These are phyloP conservation scores for Candida tallmaniae DNA, from an alignment of 805 yeast species.

Conservation along the genomic window DNA sequence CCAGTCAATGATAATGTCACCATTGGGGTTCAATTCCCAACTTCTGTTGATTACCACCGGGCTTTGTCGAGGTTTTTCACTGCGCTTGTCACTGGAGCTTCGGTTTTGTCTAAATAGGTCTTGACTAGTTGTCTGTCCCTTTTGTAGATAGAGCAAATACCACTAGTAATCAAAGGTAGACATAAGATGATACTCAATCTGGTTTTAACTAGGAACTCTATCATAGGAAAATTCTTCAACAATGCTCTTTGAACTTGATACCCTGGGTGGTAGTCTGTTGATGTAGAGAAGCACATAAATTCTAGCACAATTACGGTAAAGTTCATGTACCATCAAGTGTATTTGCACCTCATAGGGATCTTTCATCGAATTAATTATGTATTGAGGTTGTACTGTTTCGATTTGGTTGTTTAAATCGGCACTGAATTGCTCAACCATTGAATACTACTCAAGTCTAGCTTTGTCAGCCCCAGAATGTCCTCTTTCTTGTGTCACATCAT, in stretches of 20 bases:
- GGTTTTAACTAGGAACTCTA: conserved; percentile 5
- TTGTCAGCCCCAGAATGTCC: no score
- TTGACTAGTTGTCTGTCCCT: conserved; percentile 17
- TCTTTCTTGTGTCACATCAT: no score
- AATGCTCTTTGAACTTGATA: conserved; percentile 4
- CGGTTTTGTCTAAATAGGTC: conserved; percentile 11
- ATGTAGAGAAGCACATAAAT: conserved; percentile 8
- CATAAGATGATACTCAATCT: conserved; percentile 14
- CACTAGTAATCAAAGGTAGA: conserved; percentile 20
- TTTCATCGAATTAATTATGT: no score
- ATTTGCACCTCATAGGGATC: no score
- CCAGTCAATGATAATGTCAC: conserved; percentile 18
- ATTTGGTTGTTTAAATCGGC: no score
- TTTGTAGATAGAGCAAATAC: conserved; percentile 16
- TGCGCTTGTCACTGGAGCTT: conserved; percentile 11
- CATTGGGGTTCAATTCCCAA: conserved; percentile 18
- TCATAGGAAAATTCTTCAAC: conserved; percentile 1
- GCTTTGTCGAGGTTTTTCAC: conserved; percentile 15
- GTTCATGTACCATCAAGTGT: no score
- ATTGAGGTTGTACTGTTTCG: no score
- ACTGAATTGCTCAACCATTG: no score
- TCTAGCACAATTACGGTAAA: neutral
- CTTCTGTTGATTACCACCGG: conserved; percentile 14
- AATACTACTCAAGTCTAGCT: no score
- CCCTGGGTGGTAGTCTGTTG: conserved; percentile 5